Evolutionary conservation across 371 early-diverging fungal genomes (phyloP), one percentile per base, ranked within the genome.

Genomic region (Mortierella sp.): DNA sequence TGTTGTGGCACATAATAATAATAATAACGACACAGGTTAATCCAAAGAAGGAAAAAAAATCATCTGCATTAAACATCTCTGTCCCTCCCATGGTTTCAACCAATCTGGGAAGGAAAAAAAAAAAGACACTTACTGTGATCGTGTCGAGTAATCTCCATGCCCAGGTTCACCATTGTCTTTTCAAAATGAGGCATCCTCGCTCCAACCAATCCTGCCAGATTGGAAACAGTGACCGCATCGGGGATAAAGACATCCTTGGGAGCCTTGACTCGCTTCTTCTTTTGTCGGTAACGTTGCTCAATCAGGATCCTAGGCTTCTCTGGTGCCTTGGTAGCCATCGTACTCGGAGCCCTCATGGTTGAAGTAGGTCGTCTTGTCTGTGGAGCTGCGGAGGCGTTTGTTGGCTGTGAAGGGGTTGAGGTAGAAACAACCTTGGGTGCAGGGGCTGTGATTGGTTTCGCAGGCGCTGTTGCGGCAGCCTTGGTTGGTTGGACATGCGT

Each of bases 191-290:
- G 91, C 84, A 92, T 87, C n/a, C 87, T 85, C 15, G 95, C 86
- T 26, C 91, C 94, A 28, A 98, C 70, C 4, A 96, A 74, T 55
- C 89, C 86, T 18, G 95, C 90, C 63, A 98, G 75, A 61, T 94
- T 92, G 12, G 93, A 91, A 0, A 96, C 92, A 29, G 88, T 94
- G 73, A 97, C 91, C 11, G 92, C 90, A 16, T 95, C 90, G 6
- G 95, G 97, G 56, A 98, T 83, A 66, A 87, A 87, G 12, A 97
- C 88, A 68, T 96, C 94, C 48, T 77, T 84, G 37, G 73, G 60
- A 1, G 74, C 52, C 50, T 82, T 82, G 23, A 65, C 69, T n/a
- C 50, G 53, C 52, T 66, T 66, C 57, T 57, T 74, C 29, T 74
- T 70, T 9, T 68, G 43, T 45, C 50, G 57, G 23, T 70, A 66